phyloP scores from a whole-genome alignment of 441 rosid genomes.

The Daphne laureola region DNA sequence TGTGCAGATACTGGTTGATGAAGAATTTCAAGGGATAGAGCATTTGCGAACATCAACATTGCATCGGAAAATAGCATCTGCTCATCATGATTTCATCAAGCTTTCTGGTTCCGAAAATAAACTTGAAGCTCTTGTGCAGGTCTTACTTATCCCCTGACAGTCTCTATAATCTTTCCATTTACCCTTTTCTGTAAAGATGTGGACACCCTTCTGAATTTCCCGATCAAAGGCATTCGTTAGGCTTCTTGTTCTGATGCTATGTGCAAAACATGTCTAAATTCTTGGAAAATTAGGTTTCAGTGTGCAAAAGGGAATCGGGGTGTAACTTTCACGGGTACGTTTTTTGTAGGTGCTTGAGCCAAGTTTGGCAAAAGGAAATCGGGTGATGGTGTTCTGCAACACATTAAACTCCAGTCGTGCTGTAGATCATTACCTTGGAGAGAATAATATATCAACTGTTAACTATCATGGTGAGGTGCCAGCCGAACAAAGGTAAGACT shows the following conservation, averaged over 20 bases:
- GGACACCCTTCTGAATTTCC: too few relatives aligned
- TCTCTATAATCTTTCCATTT: constrained; percentile 3
- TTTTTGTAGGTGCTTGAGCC: constrained; percentile 81
- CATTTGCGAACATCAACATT: constrained; percentile 86
- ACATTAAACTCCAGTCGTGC: constrained; percentile 55
- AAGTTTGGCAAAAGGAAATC: constrained; percentile 86
- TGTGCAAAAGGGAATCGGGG: too few relatives aligned
- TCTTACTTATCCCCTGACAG: constrained; percentile 15
- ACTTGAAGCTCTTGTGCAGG: constrained; percentile 87
- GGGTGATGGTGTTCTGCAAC: constrained; percentile 92
- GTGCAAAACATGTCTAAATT: too few relatives aligned
- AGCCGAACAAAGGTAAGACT: constrained; percentile 72
- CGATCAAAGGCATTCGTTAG: too few relatives aligned
- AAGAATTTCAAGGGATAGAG: constrained; percentile 82
- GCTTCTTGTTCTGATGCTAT: too few relatives aligned
- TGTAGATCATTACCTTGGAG: too few relatives aligned
- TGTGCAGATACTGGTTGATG: constrained; percentile 78
- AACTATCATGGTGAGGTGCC: constrained; percentile 97
- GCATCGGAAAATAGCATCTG: constrained; percentile 85
- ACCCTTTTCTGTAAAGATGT: too few relatives aligned
- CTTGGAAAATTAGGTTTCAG: too few relatives aligned
- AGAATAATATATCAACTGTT: constrained; percentile 36
- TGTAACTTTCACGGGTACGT: constrained; percentile 14
- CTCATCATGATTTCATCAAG: constrained; percentile 85
- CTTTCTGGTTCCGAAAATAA: constrained; percentile 90